Conservation (phyloP, 352 stramenopile genomes). For the Aphanomyces cochlioides region DNA sequence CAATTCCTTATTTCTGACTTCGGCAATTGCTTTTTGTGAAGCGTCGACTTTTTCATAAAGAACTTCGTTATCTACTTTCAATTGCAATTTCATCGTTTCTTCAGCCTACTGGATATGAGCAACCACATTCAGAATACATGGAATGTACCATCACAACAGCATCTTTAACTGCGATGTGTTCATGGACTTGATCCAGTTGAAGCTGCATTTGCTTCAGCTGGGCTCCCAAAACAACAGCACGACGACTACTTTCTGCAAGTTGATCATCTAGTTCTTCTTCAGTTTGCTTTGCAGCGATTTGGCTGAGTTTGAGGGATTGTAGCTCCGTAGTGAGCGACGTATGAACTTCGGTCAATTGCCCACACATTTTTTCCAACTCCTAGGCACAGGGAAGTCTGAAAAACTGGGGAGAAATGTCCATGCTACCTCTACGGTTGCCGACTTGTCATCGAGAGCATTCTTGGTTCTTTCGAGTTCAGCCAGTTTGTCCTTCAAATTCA, state of each 20-base stretch:
- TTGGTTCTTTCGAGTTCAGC: not conserved
- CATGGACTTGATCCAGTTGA: constrained; percentile 5
- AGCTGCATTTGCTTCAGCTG: constrained; percentile 14
- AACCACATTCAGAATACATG: not conserved
- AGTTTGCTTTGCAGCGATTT: constrained; percentile 1
- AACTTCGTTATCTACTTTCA: constrained; percentile 5
- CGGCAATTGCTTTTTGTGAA: not conserved
- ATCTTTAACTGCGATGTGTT: constrained; percentile 15
- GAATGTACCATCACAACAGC: constrained; percentile 10
- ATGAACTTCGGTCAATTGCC: not conserved
- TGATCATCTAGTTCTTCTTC: constrained; percentile 10
- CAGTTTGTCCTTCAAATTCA: not conserved
- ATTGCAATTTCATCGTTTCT: constrained; percentile 22
- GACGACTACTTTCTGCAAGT: not conserved
- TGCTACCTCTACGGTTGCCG: not conserved
- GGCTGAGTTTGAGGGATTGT: not conserved
- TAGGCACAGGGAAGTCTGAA: not conserved
- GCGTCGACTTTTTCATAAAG: not conserved
- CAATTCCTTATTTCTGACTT: constrained; percentile 1
- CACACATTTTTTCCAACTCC: constrained; percentile 9
- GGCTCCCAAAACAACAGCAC: not conserved
- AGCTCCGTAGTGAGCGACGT: not conserved
- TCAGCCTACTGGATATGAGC: constrained; percentile 2
- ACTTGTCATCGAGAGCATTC: not conserved
- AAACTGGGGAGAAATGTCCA: not conserved